These are phyloP conservation scores for Leishmania major DNA, from an alignment of 208 protist genomes.

Conservation along the genomic window DNA sequence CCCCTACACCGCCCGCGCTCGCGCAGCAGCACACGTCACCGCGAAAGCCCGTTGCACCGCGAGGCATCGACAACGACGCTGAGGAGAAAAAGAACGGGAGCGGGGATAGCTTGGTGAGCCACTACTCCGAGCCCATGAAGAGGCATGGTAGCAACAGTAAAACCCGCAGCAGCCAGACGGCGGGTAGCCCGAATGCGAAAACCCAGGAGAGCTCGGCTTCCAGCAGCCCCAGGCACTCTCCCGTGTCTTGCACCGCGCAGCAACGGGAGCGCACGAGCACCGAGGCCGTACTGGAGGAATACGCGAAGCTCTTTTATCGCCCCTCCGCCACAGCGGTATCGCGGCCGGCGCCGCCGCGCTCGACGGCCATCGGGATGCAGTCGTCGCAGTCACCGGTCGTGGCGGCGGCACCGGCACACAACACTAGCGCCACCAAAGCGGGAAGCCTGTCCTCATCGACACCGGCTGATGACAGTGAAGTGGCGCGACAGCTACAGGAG, in stretches of 20 bases:
- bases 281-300: slow-evolving; percentile 17
- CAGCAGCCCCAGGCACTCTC: not conserved
- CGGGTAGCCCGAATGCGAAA: not conserved
- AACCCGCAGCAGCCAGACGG: slow-evolving; percentile 10
- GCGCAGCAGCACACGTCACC: not conserved
- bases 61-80: not conserved
- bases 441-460: not conserved
- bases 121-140: not conserved
- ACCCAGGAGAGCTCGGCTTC: not conserved
- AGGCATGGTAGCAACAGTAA: not conserved
- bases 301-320: slow-evolving; percentile 22
- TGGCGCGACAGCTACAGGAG: slow-evolving; percentile 17
- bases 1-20: not conserved
- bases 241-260: slow-evolving; percentile 3
- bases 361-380: no score
- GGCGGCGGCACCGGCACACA: not conserved
- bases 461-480: not conserved
- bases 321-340: slow-evolving; percentile 4
- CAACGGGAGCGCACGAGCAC: slow-evolving; percentile 3
- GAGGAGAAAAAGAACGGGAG: not conserved
- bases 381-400: no score
- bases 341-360: not conserved
- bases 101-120: not conserved
- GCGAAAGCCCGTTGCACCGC: not conserved
- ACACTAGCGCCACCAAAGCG: not conserved